These are phyloP conservation scores for Exophiala aquamarina DNA, from an alignment of 2,329 filamentous ascomycete species.

Conservation along the genomic window DNA sequence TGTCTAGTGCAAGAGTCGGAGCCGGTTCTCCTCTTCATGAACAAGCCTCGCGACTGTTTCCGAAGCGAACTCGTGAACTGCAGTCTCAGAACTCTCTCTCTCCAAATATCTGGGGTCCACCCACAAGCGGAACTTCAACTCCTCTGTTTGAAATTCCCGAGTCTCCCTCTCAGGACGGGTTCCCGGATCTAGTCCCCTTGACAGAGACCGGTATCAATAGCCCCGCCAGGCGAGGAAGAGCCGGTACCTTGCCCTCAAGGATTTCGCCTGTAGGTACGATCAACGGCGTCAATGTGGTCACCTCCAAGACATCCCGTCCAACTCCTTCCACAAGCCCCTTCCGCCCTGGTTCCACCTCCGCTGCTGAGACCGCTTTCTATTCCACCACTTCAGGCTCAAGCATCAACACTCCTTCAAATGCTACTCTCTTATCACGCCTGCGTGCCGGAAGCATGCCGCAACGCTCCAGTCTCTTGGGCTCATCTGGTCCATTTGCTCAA, in stretches of 20 bases:
- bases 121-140: conserved; percentile 93
- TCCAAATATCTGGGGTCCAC: conserved; percentile 83
- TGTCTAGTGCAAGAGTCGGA: conserved; percentile 69
- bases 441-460: conserved; percentile 94
- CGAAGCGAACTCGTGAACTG: conserved; percentile 95
- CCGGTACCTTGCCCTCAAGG: conserved; percentile 92
- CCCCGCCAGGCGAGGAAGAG: conserved; percentile 76
- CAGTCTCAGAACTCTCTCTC: conserved; percentile 91
- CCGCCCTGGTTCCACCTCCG: conserved; percentile 56
- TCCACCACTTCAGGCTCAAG: conserved; percentile 35
- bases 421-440: conserved; percentile 77
- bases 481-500: conserved; percentile 73
- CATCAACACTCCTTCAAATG: conserved; percentile 58
- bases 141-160: conserved; percentile 96
- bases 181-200: conserved; percentile 81
- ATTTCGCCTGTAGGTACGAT: conserved; percentile 76
- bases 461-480: conserved; percentile 66
- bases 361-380: conserved; percentile 36
- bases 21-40: conserved; percentile 97
- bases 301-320: conserved; percentile 77
- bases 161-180: conserved; percentile 87
- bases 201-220: conserved; percentile 64
- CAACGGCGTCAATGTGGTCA: conserved; percentile 56
- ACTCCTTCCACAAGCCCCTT: conserved; percentile 88
- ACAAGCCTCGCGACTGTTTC: conserved; percentile 75